A percentile compares a stretch with the other conserved stretches of the same genome.
These are phyloP conservation scores for Diutina mesorugosa DNA, from an alignment of 1,139 yeast genomes.

Conservation along the genomic window DNA sequence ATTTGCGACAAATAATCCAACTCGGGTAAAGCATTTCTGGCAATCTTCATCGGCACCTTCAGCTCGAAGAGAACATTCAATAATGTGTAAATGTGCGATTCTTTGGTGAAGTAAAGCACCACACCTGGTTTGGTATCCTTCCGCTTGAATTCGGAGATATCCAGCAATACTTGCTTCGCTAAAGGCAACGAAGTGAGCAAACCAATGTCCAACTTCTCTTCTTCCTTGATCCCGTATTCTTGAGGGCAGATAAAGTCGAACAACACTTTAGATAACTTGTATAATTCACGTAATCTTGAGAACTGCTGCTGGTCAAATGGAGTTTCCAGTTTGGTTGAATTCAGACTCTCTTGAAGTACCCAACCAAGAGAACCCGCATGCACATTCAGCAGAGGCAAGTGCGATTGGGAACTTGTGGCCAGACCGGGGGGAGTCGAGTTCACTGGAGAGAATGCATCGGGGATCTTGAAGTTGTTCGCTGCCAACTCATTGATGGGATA, in stretches of 20 bases:
- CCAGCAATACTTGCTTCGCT: conserved; percentile 76
- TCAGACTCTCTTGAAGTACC: conserved; percentile 27
- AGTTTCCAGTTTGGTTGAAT: conserved; percentile 15
- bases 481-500: conserved; percentile 74
- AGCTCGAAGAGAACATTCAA: conserved; percentile 86
- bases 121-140: conserved; percentile 65
- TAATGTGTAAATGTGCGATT: conserved; percentile 90
- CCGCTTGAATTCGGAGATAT: conserved; percentile 67
- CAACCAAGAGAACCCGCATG: conserved; percentile 66
- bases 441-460: conserved; percentile 13
- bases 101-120: conserved; percentile 88
- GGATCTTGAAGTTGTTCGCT: conserved; percentile 60
- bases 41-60: conserved; percentile 88
- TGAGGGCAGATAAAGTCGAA: conserved; percentile 98
- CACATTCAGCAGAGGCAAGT: conserved; percentile 9
- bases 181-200: conserved; percentile 86
- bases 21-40: conserved; percentile 91
- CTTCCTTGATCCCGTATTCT: conserved; percentile 94
- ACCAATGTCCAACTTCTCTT: conserved; percentile 93
- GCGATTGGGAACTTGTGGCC: background rate
- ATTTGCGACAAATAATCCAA: conserved; percentile 92
- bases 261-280: conserved; percentile 78
- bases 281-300: conserved; percentile 75
- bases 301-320: conserved; percentile 78
- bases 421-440: background rate